Evolutionary conservation across 306 rosid genomes (phyloP).

Genomic region (Cucurbita ficifolia): DNA sequence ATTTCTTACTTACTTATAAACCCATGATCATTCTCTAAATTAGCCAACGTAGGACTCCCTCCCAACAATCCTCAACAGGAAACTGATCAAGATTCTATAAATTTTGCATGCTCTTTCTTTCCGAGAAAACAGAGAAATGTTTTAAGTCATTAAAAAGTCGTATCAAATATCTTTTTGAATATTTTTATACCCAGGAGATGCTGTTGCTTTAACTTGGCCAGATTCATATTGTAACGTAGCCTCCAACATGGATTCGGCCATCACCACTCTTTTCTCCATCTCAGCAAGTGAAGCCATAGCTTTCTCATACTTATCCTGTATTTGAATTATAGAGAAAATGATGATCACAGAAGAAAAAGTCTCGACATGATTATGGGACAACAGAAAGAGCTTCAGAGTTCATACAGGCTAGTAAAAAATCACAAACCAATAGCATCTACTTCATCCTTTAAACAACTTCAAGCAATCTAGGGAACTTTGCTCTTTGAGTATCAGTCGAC

Average conservation of each 20-base stretch:
- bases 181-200: conserved; percentile 59
- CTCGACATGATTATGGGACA: background rate
- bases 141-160: background rate
- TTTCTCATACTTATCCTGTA: conserved; percentile 87
- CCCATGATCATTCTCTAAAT: too few relatives aligned
- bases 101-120: background rate
- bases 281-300: conserved; percentile 53
- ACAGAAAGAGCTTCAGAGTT: background rate
- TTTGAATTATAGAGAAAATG: background rate
- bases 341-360: background rate
- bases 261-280: conserved; percentile 63
- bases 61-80: background rate
- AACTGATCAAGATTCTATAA: background rate
- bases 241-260: conserved; percentile 89
- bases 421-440: background rate
- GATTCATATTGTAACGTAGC: conserved; percentile 94
- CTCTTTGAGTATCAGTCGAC: background rate
- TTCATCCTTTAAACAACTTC: background rate
- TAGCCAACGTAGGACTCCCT: too few relatives aligned
- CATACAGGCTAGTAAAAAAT: background rate
- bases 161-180: background rate
- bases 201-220: conserved; percentile 66
- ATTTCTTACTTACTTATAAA: too few relatives aligned
- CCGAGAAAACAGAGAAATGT: too few relatives aligned
- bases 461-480: background rate